Conservation (phyloP, 495 filamentous ascomycete genomes). For the Aspergillus homomorphus region DNA sequence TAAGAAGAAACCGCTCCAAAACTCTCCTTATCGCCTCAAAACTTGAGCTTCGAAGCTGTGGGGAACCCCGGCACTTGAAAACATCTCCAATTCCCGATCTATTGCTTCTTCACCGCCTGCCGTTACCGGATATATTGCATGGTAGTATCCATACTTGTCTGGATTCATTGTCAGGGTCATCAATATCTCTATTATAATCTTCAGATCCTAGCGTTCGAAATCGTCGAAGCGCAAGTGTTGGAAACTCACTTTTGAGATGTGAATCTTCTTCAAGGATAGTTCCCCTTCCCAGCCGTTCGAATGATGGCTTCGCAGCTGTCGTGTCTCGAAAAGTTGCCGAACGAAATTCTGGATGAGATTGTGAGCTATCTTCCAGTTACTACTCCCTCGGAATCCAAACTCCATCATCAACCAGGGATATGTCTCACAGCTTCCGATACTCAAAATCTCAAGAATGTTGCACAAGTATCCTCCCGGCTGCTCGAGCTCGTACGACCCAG, state of each 20-base stretch:
- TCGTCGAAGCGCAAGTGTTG: background rate
- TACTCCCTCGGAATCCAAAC: constrained; percentile 27
- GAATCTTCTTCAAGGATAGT: background rate
- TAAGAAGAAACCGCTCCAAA: background rate
- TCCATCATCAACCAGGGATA: constrained; percentile 26
- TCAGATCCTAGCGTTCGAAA: background rate
- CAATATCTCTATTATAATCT: background rate
- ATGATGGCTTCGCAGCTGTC: constrained; percentile 23
- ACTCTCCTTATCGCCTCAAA: background rate
- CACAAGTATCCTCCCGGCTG: constrained; percentile 26
- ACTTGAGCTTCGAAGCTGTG: background rate
- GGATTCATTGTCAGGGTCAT: background rate
- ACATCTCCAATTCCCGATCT: background rate
- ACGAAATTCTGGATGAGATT: constrained; percentile 42
- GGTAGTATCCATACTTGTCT: background rate
- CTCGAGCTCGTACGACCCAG: constrained; percentile 29
- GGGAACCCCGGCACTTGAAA: background rate
- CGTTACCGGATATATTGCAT: background rate
- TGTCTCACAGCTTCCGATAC: constrained; percentile 22
- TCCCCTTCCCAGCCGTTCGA: background rate
- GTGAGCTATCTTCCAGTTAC: constrained; percentile 26
- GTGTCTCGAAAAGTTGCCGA: constrained; percentile 30
- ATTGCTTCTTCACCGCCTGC: background rate
- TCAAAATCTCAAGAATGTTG: constrained; percentile 34
- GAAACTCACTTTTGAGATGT: background rate